These are phyloP conservation scores for Rhodofomes roseus DNA, from an alignment of 1,284 basidiomycete species.

Conservation along the genomic window DNA sequence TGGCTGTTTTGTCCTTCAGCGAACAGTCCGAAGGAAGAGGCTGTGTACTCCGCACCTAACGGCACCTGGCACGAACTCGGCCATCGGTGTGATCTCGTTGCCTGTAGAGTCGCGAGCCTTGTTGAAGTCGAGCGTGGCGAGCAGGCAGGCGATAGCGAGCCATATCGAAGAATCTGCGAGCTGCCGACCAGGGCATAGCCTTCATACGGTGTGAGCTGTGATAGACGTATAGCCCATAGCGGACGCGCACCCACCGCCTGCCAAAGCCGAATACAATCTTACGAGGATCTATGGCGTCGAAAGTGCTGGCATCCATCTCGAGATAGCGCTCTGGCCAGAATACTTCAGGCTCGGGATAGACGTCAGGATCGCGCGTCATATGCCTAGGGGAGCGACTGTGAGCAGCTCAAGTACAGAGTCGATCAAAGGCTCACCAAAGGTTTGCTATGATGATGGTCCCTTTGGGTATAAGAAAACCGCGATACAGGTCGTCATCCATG, in stretches of 20 bases:
- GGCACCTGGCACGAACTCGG: conserved; percentile 15
- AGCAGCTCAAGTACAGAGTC: too few species aligned
- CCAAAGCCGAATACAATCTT: conserved; percentile 31
- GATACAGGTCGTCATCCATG: conserved; percentile 16
- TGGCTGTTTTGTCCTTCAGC: not conserved
- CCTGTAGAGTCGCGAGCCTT: conserved; percentile 15
- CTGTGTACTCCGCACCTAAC: not conserved
- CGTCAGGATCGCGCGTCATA: conserved; percentile 1
- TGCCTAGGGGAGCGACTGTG: conserved; percentile 1
- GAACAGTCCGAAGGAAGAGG: not conserved
- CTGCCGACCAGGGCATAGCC: not conserved
- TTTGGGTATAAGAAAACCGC: conserved; percentile 17
- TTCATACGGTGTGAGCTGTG: not conserved
- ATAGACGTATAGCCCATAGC: not conserved
- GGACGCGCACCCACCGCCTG: conserved; percentile 34
- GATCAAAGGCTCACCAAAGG: too few species aligned
- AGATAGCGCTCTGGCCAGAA: conserved; percentile 19
- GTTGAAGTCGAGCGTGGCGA: conserved; percentile 19
- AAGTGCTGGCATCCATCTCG: conserved; percentile 17
- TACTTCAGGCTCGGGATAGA: conserved; percentile 6
- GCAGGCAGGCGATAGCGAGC: conserved; percentile 19
- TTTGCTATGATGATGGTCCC: conserved; percentile 4
- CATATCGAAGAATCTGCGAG: conserved; percentile 16
- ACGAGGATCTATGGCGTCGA: conserved; percentile 22
- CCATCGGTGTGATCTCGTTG: conserved; percentile 15